Evolutionary conservation across 2,329 filamentous ascomycete genomes (phyloP).

Genomic region (Hypoxylon sp.): DNA sequence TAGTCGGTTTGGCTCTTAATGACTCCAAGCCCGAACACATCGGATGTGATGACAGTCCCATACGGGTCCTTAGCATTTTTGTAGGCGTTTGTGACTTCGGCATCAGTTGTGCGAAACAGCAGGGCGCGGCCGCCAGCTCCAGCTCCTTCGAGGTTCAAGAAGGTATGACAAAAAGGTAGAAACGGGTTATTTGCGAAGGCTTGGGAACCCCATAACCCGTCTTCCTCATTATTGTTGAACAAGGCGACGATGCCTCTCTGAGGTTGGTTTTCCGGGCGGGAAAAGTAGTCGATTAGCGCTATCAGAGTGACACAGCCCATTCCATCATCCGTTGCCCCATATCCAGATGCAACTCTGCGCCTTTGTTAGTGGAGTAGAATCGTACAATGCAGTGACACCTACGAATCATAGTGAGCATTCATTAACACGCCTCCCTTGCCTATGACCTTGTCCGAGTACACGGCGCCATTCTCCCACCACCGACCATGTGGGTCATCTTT

Average conservation of each 20-base stretch:
- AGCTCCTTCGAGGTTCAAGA: constrained; percentile 95
- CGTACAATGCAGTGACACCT: constrained; percentile 46
- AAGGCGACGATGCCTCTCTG: constrained; percentile 85
- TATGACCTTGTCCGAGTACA: constrained; percentile 63
- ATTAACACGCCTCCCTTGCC: constrained; percentile 85
- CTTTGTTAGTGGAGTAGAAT: constrained; percentile 36
- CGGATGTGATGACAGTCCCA: constrained; percentile 83
- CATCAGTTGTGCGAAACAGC: constrained; percentile 89
- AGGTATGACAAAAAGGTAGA: constrained; percentile 84
- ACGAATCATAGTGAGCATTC: constrained; percentile 92
- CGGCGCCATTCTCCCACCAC: constrained; percentile 75
- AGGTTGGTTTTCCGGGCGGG: constrained; percentile 77
- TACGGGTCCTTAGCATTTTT: constrained; percentile 80
- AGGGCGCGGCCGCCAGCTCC: constrained; percentile 91
- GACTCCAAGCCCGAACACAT: constrained; percentile 84
- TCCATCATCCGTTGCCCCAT: constrained; percentile 93
- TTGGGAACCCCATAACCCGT: constrained; percentile 87
- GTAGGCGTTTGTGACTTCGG: constrained; percentile 87
- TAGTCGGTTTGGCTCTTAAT: constrained; percentile 93
- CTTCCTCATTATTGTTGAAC: constrained; percentile 96
- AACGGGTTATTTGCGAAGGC: constrained; percentile 89
- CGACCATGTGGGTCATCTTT: constrained; percentile 78
- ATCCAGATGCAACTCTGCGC: constrained; percentile 86
- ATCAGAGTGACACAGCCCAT: constrained; percentile 89
- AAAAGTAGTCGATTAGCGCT: constrained; percentile 90